A percentile compares a stretch with the other conserved stretches of the same genome.
phyloP scores from a whole-genome alignment of 352 stramenopile species.

The Blastocystis sp. region DNA sequence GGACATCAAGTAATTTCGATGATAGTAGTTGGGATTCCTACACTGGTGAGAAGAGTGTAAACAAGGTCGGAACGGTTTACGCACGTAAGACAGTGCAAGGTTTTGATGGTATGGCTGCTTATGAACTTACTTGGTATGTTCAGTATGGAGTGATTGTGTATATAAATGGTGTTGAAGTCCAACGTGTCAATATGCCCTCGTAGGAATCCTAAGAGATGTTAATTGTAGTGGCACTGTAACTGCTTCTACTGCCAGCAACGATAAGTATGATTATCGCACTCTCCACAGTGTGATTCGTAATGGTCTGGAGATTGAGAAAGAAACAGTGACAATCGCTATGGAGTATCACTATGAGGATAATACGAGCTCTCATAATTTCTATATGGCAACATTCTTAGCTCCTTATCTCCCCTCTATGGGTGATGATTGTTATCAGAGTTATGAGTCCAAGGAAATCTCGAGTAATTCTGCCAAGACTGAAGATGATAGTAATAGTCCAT shows the following conservation, averaged over 20 bases:
- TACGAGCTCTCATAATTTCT: not conserved
- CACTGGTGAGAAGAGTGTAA: not conserved
- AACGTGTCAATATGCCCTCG: slow-evolving; percentile 41
- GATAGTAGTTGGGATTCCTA: not conserved
- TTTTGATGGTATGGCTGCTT: slow-evolving; percentile 23
- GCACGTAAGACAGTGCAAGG: slow-evolving; percentile 14
- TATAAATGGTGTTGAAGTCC: slow-evolving; percentile 61
- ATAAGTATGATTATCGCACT: not conserved
- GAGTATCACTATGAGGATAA: slow-evolving; percentile 53
- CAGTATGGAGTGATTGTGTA: slow-evolving; percentile 61
- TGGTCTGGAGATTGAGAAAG: slow-evolving; percentile 34
- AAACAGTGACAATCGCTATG: not conserved
- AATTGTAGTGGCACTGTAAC: slow-evolving; percentile 35
- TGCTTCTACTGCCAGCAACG: not conserved
- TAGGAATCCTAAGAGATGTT: not conserved
- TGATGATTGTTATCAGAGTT: slow-evolving; percentile 29
- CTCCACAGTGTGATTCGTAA: slow-evolving; percentile 57
- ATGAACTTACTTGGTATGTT: slow-evolving; percentile 56
- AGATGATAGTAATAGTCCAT: not conserved
- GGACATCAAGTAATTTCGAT: not conserved
- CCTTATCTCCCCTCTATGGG: slow-evolving; percentile 22
- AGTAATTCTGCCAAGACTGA: not conserved
- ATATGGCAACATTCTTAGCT: slow-evolving; percentile 24
- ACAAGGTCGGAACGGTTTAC: slow-evolving; percentile 24
- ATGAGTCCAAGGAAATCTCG: not conserved